Evolutionary conservation across 2,329 filamentous ascomycete species (phyloP).

Genomic region (Curvularia sp.): DNA sequence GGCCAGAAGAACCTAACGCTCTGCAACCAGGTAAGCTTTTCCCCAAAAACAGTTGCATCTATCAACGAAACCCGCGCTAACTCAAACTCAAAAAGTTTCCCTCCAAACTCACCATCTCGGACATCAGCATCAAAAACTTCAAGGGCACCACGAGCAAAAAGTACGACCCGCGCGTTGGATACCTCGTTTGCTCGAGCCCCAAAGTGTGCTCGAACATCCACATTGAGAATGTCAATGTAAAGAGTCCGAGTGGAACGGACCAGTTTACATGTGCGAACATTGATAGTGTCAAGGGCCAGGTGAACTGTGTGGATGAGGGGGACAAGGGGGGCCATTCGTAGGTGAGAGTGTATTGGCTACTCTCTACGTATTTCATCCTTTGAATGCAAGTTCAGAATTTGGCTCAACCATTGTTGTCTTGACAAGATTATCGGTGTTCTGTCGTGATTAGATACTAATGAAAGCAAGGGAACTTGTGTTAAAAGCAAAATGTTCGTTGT

Average conservation of each 20-base stretch:
- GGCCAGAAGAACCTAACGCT: slow-evolving; percentile 67
- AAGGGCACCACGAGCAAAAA: slow-evolving; percentile 60
- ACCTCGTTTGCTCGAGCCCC: slow-evolving; percentile 54
- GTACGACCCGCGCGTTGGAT: slow-evolving; percentile 52
- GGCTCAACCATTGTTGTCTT: no score
- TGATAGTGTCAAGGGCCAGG: slow-evolving; percentile 36
- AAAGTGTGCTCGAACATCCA: slow-evolving; percentile 60
- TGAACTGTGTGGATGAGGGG: slow-evolving; percentile 37
- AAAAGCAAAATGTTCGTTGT: no score
- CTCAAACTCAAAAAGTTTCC: slow-evolving; percentile 51
- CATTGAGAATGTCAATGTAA: slow-evolving; percentile 52
- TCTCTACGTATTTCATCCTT: no score
- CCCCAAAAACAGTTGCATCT: no score
- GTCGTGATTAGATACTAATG: no score
- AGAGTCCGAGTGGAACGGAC: slow-evolving; percentile 56
- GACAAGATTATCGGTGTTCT: no score
- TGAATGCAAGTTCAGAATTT: no score
- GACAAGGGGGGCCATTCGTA: slow-evolving; percentile 32
- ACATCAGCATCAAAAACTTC: slow-evolving; percentile 65
- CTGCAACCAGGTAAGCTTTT: slow-evolving; percentile 55
- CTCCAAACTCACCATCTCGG: slow-evolving; percentile 62
- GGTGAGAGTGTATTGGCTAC: neutral
- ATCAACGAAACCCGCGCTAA: no score
- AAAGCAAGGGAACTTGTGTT: no score
- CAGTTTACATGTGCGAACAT: slow-evolving; percentile 55